Evolutionary conservation across 2,329 filamentous ascomycete genomes (phyloP), one percentile per base, ranked within the genome.

Genomic region (Penicillium sp.): DNA sequence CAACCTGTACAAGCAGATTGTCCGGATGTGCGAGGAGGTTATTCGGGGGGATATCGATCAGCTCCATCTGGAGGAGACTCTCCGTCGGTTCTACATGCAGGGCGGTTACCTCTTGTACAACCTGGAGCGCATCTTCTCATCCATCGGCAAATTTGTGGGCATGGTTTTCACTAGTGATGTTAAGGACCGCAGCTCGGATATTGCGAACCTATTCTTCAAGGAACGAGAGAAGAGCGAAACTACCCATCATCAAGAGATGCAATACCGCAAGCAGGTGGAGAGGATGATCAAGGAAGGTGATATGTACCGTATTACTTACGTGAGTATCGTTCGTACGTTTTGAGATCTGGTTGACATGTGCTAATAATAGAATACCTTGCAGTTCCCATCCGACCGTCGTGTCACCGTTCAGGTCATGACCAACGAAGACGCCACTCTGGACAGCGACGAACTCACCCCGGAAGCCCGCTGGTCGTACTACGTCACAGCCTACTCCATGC

Each of bases 81-180:
- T 99, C 59, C 90, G 95, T 26, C 91, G 93, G 66, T 97, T 92
- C 79, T 99, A 97, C 75, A 84, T 98, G 60, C 89, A 90, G 73
- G 90, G 88, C 66, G 95, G 95, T 6, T 99, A 94, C 90, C 92
- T 93, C 71, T 80, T 98, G 42, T 99, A 98, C 80, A 93, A 92
- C 4, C 88, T 98, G 65, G 92, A 96, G 72, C 93, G 96, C 74
- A 87, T 97, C 33, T 85, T 98, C 56, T 88, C 88, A 72, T 89
- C 89, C 1, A 85, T 97, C 42, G 89, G 90, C 60, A 90, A 93
- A 60, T 89, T 93, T 60, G 92, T 90, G 26, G 84, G 93, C 19
- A 86, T 86, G n/a, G 93, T 96, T 75, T 91, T 93, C 72, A 93
- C 88, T 70, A 87, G 87, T 3, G 95, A 99, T 70, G 84, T 87